Percentiles rank a stretch among this genome's conserved stretches.
phyloP scores from a whole-genome alignment of 2,329 filamentous ascomycete genomes.

The Penicillium sp. region DNA sequence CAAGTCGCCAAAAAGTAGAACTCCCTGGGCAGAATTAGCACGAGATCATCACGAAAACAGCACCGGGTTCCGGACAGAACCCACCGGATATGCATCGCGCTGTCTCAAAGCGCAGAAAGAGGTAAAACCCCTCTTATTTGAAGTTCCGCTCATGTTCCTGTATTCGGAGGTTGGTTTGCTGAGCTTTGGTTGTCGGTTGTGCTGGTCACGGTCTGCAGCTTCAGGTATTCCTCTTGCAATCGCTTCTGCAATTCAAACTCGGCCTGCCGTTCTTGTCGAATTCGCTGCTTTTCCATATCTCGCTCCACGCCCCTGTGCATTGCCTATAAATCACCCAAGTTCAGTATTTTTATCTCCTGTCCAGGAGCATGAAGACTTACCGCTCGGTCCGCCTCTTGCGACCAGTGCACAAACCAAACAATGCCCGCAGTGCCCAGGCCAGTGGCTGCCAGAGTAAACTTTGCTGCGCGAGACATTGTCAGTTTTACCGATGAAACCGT shows the following conservation, averaged over 20 bases:
- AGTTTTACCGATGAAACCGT: background rate
- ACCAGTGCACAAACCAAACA: constrained; percentile 83
- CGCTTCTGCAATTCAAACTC: constrained; percentile 91
- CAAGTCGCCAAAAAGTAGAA: background rate
- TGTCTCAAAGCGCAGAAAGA: background rate
- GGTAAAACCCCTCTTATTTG: background rate
- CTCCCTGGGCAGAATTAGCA: background rate
- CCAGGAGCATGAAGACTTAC: constrained; percentile 52
- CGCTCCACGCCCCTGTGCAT: constrained; percentile 96
- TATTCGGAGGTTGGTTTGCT: constrained; percentile 19
- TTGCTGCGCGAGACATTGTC: constrained; percentile 87
- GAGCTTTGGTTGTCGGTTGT: constrained; percentile 31
- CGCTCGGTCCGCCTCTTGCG: constrained; percentile 78
- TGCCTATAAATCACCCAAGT: constrained; percentile 51
- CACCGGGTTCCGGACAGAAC: background rate
- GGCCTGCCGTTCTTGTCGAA: constrained; percentile 86
- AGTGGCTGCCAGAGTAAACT: constrained; percentile 77
- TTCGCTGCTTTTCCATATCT: constrained; percentile 88
- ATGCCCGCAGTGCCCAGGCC: constrained; percentile 74
- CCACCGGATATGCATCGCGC: constrained; percentile 4
- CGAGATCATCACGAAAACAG: background rate
- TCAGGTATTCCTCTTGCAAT: constrained; percentile 86
- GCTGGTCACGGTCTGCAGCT: constrained; percentile 75
- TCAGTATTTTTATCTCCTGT: constrained; percentile 1
- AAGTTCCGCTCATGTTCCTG: constrained; percentile 21